Conservation (phyloP, 805 yeast genomes). For the Hanseniaspora singularis region DNA sequence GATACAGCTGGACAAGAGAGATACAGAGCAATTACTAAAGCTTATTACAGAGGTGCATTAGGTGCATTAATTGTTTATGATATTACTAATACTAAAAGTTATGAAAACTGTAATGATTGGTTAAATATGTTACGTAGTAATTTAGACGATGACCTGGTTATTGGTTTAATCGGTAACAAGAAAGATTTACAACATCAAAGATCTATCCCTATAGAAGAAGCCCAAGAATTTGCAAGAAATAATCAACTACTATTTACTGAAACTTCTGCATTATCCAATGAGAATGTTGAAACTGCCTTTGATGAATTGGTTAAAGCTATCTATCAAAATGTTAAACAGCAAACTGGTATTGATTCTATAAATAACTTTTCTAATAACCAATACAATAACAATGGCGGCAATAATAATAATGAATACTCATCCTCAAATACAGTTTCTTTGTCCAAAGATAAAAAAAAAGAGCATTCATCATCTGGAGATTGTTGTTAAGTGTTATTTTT, state of each 20-base stretch:
- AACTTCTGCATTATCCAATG: slow-evolving; percentile 87
- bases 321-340: slow-evolving; percentile 30
- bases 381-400: neutral
- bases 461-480: slow-evolving; percentile 5
- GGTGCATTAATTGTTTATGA: slow-evolving; percentile 95
- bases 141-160: slow-evolving; percentile 79
- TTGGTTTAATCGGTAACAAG: slow-evolving; percentile 87
- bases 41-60: slow-evolving; percentile 95
- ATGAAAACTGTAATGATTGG: slow-evolving; percentile 80
- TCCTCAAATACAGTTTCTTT: slow-evolving; percentile 9
- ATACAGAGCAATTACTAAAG: slow-evolving; percentile 93
- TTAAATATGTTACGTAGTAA: slow-evolving; percentile 80
- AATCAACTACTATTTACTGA: slow-evolving; percentile 87
- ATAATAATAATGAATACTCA: neutral
- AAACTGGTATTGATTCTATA: slow-evolving; percentile 11
- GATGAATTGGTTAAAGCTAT: slow-evolving; percentile 85
- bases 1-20: slow-evolving; percentile 99
- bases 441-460: slow-evolving; percentile 2
- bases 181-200: slow-evolving; percentile 82
- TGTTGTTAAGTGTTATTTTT: slow-evolving; percentile 6
- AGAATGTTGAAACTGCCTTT: slow-evolving; percentile 90
- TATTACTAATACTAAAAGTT: slow-evolving; percentile 78
- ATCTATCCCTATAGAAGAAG: slow-evolving; percentile 97
- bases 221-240: slow-evolving; percentile 85
- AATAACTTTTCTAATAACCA: neutral